Evolutionary conservation across 1,284 basidiomycete genomes (phyloP).

Genomic region (Leucoagaricus sp.): DNA sequence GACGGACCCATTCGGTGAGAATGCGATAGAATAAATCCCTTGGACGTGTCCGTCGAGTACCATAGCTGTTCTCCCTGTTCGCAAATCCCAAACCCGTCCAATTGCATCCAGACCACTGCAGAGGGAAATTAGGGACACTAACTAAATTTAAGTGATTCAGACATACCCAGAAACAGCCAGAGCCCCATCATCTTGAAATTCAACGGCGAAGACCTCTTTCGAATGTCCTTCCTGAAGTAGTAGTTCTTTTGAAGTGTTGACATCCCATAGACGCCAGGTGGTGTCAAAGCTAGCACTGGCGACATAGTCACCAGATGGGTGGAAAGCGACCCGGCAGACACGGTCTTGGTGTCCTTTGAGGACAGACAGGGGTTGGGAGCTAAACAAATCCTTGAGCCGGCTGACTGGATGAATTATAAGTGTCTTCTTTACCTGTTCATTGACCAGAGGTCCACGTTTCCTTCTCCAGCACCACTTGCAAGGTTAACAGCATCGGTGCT

Average conservation of each 20-base stretch:
- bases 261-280: constrained; percentile 99
- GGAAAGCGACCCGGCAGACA: constrained; percentile 93
- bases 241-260: constrained; percentile 78
- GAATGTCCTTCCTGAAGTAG: constrained; percentile 96
- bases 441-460: constrained; percentile 87
- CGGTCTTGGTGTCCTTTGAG: constrained; percentile 90
- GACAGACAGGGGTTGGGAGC: constrained; percentile 79
- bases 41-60: constrained; percentile 97
- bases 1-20: constrained; percentile 91
- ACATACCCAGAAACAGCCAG: constrained; percentile 86
- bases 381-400: constrained; percentile 27
- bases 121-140: neutral
- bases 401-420: neutral
- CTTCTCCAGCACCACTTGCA: constrained; percentile 90
- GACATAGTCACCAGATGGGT: constrained; percentile 91
- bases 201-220: constrained; percentile 93
- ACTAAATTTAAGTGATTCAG: constrained; percentile 24
- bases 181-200: constrained; percentile 95
- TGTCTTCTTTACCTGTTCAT: constrained; percentile 62
- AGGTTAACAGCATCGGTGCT: constrained; percentile 76
- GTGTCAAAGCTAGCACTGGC: constrained; percentile 97
- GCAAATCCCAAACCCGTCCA: constrained; percentile 95
- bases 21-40: constrained; percentile 89
- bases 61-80: constrained; percentile 96
- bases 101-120: constrained; percentile 96